These are phyloP conservation scores for Withania somnifera DNA, from an alignment of 305 asterid genomes.

Conservation along the genomic window DNA sequence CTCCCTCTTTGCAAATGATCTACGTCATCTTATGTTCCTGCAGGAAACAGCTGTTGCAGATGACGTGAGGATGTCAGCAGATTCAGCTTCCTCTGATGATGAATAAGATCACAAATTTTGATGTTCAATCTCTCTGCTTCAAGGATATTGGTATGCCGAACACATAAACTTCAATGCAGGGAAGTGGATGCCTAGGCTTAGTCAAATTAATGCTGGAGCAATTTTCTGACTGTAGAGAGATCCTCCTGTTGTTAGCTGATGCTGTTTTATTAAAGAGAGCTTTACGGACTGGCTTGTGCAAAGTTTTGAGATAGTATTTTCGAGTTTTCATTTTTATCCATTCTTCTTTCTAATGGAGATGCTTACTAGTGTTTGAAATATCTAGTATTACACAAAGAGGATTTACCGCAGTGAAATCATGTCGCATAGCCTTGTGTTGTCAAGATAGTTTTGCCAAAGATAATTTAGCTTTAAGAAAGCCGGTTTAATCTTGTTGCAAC, in stretches of 20 bases:
- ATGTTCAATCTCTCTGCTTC: background rate
- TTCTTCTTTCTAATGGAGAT: background rate
- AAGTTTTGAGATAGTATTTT: background rate
- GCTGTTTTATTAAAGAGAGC: background rate
- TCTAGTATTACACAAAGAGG: background rate
- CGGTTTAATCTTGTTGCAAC: constrained; percentile 38
- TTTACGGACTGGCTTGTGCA: background rate
- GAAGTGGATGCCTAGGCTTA: background rate
- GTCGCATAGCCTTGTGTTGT: background rate
- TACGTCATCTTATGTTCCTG: background rate
- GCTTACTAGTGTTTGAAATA: background rate
- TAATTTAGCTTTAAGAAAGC: background rate
- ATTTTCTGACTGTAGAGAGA: background rate
- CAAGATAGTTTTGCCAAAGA: background rate
- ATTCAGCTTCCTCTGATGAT: constrained; percentile 43
- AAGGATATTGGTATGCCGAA: background rate
- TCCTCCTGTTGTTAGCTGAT: background rate
- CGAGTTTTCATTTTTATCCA: background rate
- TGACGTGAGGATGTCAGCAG: constrained; percentile 34
- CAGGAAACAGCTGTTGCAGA: constrained; percentile 37
- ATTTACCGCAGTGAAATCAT: background rate
- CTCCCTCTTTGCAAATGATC: background rate
- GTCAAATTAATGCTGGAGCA: background rate
- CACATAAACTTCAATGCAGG: background rate
- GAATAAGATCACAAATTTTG: constrained; percentile 18